Base-by-base conservation (phyloP, 1,284 basidiomycete genomes). In the Gomphus bonarii region DNA sequence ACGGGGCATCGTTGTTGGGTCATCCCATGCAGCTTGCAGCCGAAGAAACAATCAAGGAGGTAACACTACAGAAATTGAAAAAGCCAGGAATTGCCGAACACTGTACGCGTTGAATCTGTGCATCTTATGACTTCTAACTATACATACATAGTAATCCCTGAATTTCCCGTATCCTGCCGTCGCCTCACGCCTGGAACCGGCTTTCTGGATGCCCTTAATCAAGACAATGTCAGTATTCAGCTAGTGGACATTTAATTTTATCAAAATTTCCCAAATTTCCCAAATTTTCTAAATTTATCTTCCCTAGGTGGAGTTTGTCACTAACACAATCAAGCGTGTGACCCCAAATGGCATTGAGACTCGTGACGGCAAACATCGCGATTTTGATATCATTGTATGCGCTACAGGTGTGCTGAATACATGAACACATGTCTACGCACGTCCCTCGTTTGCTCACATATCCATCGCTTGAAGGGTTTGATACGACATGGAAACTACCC, bases 131-230 rank as follows among this genome's bases (percentile, higher is more conserved):
- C 3, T 30, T 16, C 43, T n/a, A 11, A 46, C 18, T 44, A 38
- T 54, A 16, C 47, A 36, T 22, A 12, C 20, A 49, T 43, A 82
- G 80, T 83, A 10, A 71, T 83, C 20, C 82, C 82, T 2, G 73
- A 75, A 50, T 84, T 84, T 62, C 70, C 76, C 3, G 76, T 82
- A 12, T 73, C 70, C 8, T 84, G 81, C 65, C 72, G 80, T 35
- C 72, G 83, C 38, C 67, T 84, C 43, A 85, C 83, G 0, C 82
- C 83, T 2, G 83, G 81, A 0, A 80, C 80, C 31, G 81, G 83
- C 1, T 85, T 82, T 64, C 71, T 85, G 28, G 81, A 84, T 63
- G 79, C 84, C 0, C 66, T 85, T 8, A 78, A 77, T 60, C 72
- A 77, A 65, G 76, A 79, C 55, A 84, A 84, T 63, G 81, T 81